phyloP scores from a whole-genome alignment of 306 rosid genomes.

The Sesbania bispinosa region DNA sequence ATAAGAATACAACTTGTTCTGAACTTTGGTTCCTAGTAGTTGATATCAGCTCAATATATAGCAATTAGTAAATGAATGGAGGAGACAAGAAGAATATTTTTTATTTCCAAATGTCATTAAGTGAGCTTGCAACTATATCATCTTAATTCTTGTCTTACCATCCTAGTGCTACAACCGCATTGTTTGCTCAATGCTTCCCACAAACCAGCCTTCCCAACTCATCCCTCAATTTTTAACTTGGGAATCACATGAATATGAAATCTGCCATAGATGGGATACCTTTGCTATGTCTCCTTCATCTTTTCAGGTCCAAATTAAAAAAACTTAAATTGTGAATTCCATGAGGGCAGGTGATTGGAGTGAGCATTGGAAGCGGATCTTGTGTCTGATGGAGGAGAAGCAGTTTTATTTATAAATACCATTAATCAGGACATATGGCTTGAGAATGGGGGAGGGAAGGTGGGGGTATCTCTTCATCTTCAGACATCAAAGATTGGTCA shows the following conservation, averaged over 20 bases:
- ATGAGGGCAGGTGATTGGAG: background rate
- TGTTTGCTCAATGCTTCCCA: conserved; percentile 24
- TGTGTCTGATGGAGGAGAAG: conserved; percentile 15
- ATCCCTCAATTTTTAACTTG: background rate
- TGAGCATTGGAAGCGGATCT: background rate
- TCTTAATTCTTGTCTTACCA: background rate
- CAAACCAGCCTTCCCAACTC: background rate
- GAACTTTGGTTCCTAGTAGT: background rate
- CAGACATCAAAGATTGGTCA: background rate
- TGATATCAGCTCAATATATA: conserved; percentile 16
- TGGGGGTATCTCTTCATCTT: too few species aligned
- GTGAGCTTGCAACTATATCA: background rate
- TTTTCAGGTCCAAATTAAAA: background rate
- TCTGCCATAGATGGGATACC: background rate
- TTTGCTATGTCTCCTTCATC: conserved; percentile 6
- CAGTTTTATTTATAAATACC: background rate
- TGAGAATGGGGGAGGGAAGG: too few species aligned
- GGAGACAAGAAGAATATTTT: conserved; percentile 24
- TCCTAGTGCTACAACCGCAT: background rate
- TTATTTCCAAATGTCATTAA: background rate
- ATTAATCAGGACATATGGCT: too few species aligned
- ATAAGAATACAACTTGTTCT: background rate
- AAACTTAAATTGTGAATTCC: background rate
- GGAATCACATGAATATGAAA: conserved; percentile 10
- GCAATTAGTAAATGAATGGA: too few species aligned